phyloP scores from a whole-genome alignment of 768 basidiomycete genomes.

The Obba rivulosa region DNA sequence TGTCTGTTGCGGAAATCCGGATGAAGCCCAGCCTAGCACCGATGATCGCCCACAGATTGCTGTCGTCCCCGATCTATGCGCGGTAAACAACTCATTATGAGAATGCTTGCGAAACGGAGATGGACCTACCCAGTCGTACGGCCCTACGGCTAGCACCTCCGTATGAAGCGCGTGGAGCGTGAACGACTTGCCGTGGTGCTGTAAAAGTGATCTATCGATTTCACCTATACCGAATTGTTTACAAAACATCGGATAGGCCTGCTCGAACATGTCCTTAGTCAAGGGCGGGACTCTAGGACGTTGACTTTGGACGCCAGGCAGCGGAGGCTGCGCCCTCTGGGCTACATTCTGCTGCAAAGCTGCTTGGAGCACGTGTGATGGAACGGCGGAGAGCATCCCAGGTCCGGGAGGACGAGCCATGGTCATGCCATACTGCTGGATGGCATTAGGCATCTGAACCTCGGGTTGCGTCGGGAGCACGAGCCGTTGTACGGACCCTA shows the following conservation, averaged over 20 bases:
- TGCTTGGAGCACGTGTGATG: too few species aligned
- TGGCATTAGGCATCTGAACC: too few species aligned
- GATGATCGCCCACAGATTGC: conserved; percentile 58
- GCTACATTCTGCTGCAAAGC: not conserved
- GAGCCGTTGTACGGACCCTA: too few species aligned
- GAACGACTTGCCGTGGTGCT: conserved; percentile 49
- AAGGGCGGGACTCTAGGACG: conserved; percentile 37
- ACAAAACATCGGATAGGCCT: conserved; percentile 45
- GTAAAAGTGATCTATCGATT: conserved; percentile 36
- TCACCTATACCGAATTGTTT: conserved; percentile 31
- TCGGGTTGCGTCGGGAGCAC: too few species aligned
- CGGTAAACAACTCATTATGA: too few species aligned
- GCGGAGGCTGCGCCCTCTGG: conserved; percentile 4
- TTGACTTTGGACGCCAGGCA: conserved; percentile 19
- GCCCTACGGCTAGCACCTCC: conserved; percentile 56
- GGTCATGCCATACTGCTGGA: too few species aligned
- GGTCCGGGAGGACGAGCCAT: too few species aligned
- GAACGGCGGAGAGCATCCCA: too few species aligned
- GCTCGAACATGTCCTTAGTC: conserved; percentile 49
- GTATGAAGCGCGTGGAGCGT: conserved; percentile 56
- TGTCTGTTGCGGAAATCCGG: conserved; percentile 55
- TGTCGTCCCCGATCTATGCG: conserved; percentile 1
- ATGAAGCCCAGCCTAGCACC: conserved; percentile 67
- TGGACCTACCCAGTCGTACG: conserved; percentile 38
- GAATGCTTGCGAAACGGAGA: not conserved